Evolutionary conservation across 257 asterid species (phyloP).

Genomic region (Plantago ovata): DNA sequence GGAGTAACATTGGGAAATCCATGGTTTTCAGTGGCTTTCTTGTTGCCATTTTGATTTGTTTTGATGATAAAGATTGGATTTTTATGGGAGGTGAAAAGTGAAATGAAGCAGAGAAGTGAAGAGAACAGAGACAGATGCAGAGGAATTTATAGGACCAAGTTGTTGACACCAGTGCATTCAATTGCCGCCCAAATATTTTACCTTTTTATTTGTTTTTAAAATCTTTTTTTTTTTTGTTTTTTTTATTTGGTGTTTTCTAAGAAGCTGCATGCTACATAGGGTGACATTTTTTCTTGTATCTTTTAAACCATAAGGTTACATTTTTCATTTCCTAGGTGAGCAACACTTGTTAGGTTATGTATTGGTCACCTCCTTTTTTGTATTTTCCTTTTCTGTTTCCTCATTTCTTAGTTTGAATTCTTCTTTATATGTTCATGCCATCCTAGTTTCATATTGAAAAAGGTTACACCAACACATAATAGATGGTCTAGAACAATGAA

Average conservation of each 20-base stretch:
- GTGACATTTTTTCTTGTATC: background rate
- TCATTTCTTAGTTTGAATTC: background rate
- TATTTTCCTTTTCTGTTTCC: background rate
- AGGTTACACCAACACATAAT: no score
- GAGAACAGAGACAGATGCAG: conserved; percentile 26
- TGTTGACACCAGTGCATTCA: conserved; percentile 57
- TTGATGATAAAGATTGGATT: background rate
- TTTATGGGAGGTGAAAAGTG: background rate
- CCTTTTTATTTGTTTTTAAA: background rate
- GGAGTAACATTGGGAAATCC: conserved; percentile 61
- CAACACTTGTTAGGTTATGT: conserved; percentile 44
- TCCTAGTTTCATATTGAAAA: no score
- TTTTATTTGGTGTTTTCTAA: conserved; percentile 5
- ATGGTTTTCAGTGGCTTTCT: conserved; percentile 33
- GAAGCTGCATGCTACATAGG: background rate
- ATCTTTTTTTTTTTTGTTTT: no score
- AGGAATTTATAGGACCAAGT: conserved; percentile 51
- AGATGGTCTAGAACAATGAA: no score
- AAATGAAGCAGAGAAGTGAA: conserved; percentile 9
- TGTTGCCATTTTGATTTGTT: conserved; percentile 19
- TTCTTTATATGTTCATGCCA: background rate
- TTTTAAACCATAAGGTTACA: background rate
- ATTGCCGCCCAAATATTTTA: conserved; percentile 35
- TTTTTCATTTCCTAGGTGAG: conserved; percentile 36
- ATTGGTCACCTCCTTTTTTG: conserved; percentile 43